Conservation (phyloP, 345 rosid genomes). For the Dipteronia sinensis region DNA sequence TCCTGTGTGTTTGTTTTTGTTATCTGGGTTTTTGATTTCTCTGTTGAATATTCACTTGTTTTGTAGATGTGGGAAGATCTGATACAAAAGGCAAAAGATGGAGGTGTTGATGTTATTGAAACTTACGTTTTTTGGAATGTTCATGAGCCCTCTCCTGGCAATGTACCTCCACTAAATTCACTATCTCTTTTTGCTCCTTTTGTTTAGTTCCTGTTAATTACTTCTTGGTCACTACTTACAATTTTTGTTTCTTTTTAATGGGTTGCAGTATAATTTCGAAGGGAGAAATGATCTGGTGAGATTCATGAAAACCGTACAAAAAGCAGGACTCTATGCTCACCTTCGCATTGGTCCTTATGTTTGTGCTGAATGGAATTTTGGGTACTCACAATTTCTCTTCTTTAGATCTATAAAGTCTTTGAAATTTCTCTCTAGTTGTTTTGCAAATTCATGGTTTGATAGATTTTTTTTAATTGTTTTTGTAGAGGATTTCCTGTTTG, state of each 20-base stretch:
- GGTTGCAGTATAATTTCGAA: constrained; percentile 72
- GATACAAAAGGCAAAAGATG: constrained; percentile 95
- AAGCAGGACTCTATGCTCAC: constrained; percentile 93
- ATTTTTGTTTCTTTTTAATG: constrained; percentile 1
- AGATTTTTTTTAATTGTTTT: constrained; percentile 5
- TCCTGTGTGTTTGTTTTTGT: neutral
- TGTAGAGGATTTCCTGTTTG: constrained; percentile 98
- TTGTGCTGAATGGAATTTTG: constrained; percentile 99
- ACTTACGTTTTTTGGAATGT: constrained; percentile 99
- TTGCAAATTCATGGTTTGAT: neutral
- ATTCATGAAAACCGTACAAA: constrained; percentile 76
- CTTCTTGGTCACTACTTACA: neutral
- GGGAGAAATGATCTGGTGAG: constrained; percentile 97
- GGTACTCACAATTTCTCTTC: constrained; percentile 51
- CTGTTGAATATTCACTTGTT: neutral
- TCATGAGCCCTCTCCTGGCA: constrained; percentile 96
- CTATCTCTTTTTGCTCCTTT: neutral
- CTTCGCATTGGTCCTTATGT: constrained; percentile 97
- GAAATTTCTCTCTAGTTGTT: neutral
- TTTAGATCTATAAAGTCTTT: constrained; percentile 27
- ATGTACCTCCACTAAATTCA: constrained; percentile 43
- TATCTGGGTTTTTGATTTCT: constrained; percentile 1
- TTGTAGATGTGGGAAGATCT: constrained; percentile 99
- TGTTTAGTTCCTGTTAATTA: neutral
- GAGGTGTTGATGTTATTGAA: constrained; percentile 93